phyloP scores from a whole-genome alignment of 2,329 filamentous ascomycete genomes.

The Penicillium psychrosexuale region DNA sequence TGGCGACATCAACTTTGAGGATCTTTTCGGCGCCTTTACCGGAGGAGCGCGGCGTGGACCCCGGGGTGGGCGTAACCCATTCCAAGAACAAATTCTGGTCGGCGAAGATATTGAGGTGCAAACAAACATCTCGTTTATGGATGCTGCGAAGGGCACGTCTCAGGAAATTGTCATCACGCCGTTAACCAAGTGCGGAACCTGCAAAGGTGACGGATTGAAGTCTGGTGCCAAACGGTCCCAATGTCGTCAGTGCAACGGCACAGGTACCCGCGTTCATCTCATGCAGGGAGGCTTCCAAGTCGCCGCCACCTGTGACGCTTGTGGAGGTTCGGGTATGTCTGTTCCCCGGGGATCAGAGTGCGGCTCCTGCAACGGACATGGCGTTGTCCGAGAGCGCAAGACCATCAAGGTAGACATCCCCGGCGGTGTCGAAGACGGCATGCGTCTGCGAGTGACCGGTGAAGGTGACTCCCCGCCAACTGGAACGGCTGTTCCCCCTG shows the following conservation, averaged over 20 bases:
- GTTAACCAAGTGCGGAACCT: constrained; percentile 75
- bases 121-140: constrained; percentile 89
- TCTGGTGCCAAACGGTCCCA: constrained; percentile 67
- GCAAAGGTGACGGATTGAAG: constrained; percentile 80
- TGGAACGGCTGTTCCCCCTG: constrained; percentile 63
- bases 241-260: constrained; percentile 80
- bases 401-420: constrained; percentile 89
- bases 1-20: constrained; percentile 89
- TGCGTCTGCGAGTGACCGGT: constrained; percentile 79
- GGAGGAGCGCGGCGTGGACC: constrained; percentile 55
- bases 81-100: constrained; percentile 78
- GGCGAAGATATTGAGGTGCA: constrained; percentile 96
- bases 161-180: constrained; percentile 89
- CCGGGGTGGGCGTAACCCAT: constrained; percentile 61
- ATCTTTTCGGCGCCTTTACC: constrained; percentile 86
- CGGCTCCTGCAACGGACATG: constrained; percentile 72
- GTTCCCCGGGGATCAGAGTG: constrained; percentile 82
- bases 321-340: constrained; percentile 71
- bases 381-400: constrained; percentile 77
- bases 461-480: constrained; percentile 85
- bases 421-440: constrained; percentile 92
- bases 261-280: constrained; percentile 80
- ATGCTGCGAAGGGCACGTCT: constrained; percentile 84
- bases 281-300: constrained; percentile 95
- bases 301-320: constrained; percentile 80